Evolutionary conservation across 495 filamentous ascomycete species (phyloP), one percentile per base, ranked within the genome.

Genomic region (Aspergillus heteromorphus): DNA sequence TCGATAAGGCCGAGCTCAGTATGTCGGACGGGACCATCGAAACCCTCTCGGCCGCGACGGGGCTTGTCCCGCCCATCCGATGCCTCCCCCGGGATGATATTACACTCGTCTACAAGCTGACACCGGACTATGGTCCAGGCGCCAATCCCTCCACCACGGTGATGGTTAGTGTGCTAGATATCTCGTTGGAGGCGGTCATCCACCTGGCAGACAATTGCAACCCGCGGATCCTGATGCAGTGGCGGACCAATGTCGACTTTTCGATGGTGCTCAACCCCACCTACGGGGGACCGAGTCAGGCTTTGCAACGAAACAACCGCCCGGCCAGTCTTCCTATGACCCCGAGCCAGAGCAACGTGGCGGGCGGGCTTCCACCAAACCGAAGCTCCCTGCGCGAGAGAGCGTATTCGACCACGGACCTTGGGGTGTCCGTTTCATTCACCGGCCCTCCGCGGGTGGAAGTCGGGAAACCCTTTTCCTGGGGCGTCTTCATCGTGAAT

Each of bases 401-500:
- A 50, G 71, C 73, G 30, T 66, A 78, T 54, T 72, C 77, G 16
- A 62, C 79, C 20, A 61, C 74, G 18, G 83, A 86, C 59, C 78
- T 87, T 42, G 88, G 88, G 8, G 80, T 93, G 41, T 89, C 85
- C 5, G 79, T 93, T 54, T 91, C 91, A 17, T 82, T 88, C 55
- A 83, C 83, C 9, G 85, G 81, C 0, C 87, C 87, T 9, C 63
- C 69, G 11, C 61, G 65, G 18, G 83, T 88, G 21, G 75, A 79
- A 45, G 81, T 90, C 2, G 90, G 91, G 4, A 81, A 89, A 36
- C 79, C 83, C 11, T 96, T 97, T 66, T 70, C 74, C n/a, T 96
- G 92, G 92, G 79, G 81, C 38, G 82, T 96, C 17, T 91, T 96
- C 64, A 83, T 97, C 18, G 87, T 96, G 48, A 97, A 97, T 67